Percentiles rank a stretch among this genome's conserved stretches.
phyloP scores from a whole-genome alignment of 169 alveolate species.

The Plasmodium sp. region DNA sequence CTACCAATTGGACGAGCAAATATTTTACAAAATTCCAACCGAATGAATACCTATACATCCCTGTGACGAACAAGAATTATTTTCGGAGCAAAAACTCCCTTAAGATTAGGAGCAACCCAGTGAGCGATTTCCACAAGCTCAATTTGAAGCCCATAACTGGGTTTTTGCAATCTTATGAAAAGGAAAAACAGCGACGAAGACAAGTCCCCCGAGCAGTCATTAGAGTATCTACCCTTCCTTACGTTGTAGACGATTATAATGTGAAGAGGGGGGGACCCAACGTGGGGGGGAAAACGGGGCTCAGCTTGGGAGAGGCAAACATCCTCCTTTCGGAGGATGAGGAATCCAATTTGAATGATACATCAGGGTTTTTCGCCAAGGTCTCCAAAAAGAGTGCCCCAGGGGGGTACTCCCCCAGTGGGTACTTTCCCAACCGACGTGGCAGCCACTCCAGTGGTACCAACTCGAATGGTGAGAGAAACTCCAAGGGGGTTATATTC shows the following conservation, averaged over 20 bases:
- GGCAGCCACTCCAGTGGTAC: background rate
- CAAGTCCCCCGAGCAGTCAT: conserved; percentile 15
- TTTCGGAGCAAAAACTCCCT: conserved; percentile 38
- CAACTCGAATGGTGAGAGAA: background rate
- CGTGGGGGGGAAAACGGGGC: background rate
- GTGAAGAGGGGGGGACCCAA: background rate
- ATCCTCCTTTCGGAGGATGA: conserved; percentile 11
- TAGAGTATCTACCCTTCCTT: conserved; percentile 26
- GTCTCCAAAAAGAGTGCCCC: conserved; percentile 5
- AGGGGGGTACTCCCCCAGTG: background rate
- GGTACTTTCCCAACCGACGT: background rate
- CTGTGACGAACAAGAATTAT: conserved; percentile 35
- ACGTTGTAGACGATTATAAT: conserved; percentile 2
- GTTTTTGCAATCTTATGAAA: conserved; percentile 56
- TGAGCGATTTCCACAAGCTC: conserved; percentile 65
- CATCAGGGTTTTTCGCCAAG: conserved; percentile 41
- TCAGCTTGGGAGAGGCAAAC: background rate
- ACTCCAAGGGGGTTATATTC: conserved; percentile 18
- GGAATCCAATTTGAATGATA: background rate
- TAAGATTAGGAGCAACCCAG: conserved; percentile 30
- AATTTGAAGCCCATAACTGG: conserved; percentile 71
- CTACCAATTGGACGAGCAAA: conserved; percentile 5
- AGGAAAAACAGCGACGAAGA: conserved; percentile 15
- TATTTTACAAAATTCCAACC: conserved; percentile 40
- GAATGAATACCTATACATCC: conserved; percentile 57